Base-by-base conservation (phyloP, 1,139 yeast genomes). In the Lodderomyces pseudojiufengensis region DNA sequence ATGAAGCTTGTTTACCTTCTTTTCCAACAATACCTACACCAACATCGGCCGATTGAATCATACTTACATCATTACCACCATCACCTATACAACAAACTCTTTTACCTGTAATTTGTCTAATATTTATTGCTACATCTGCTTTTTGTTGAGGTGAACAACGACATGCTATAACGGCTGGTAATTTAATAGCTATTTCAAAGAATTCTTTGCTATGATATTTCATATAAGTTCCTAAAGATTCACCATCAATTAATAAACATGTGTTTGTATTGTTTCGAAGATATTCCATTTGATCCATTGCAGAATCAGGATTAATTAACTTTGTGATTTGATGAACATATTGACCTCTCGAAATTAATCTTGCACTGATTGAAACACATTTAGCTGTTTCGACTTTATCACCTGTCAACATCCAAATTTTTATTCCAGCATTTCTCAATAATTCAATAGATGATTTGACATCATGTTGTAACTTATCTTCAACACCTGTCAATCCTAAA, bases 1-100 rank as follows among this genome's bases (percentile, higher is more conserved):
- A 66, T 1, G 97, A 87, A 0, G 98, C 98, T 57, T 94, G 99
- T 48, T 83, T 83, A 21, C 99, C 99, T 59, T 94, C 99, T 56
- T 94, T 94, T 28, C 99, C 99, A 18, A 92, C 98, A 48, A 94
- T 92, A 37, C 99, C 99, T 27, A 94, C 95, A 39, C 99, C 99
- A 9, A 94, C 96, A 63, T 94, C 96, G 0, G 99, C 98, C 49
- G 95, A 85, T 61, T 92, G 98, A 49, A 94, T 94, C 99, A 94
- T 94, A 51, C 95, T 85, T 26, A 94, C 99, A 60, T 94, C 99
- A 53, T 94, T 94, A 49, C 99, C 99, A 47, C 99, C 99, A 60
- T 94, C 99, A 35, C 99, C 99, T 50, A 94, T 94, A 56, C 98
- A 92, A 49, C 97, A 90, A 3, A 90, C 97, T 36, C 98, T 68